Percentiles rank a stretch among this genome's conserved stretches.
Conservation (phyloP, 2,329 filamentous ascomycete species). For the Fusarium sp. region DNA sequence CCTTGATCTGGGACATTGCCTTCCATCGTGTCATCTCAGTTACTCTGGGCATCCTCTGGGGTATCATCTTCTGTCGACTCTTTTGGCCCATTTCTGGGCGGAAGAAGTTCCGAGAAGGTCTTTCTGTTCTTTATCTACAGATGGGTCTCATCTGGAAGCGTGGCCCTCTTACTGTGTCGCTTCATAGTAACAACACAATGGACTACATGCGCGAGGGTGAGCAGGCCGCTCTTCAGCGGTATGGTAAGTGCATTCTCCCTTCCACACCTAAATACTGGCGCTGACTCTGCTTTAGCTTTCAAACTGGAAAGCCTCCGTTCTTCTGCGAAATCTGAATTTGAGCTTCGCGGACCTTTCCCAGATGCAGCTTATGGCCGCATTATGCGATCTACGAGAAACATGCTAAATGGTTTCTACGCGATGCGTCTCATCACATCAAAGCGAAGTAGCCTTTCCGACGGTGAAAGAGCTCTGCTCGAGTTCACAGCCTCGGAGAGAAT, state of each 20-base stretch:
- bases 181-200: slow-evolving; percentile 66
- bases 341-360: slow-evolving; percentile 89
- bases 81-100: slow-evolving; percentile 96
- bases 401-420: slow-evolving; percentile 93
- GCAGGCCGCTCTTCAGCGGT: slow-evolving; percentile 87
- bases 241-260: slow-evolving; percentile 54
- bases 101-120: slow-evolving; percentile 86
- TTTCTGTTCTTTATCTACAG: slow-evolving; percentile 91
- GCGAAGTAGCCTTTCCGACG: slow-evolving; percentile 78
- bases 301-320: slow-evolving; percentile 79
- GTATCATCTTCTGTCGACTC: slow-evolving; percentile 86
- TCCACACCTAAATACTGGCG: too few species aligned
- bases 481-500: slow-evolving; percentile 84
- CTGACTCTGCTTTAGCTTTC: slow-evolving; percentile 56
- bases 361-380: slow-evolving; percentile 78
- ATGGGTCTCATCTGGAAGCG: slow-evolving; percentile 98
- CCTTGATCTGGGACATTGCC: slow-evolving; percentile 88
- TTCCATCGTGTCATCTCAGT: slow-evolving; percentile 90
- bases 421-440: slow-evolving; percentile 95
- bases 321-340: slow-evolving; percentile 86
- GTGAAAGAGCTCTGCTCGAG: slow-evolving; percentile 82
- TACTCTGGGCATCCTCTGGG: slow-evolving; percentile 89
- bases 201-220: slow-evolving; percentile 91
- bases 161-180: slow-evolving; percentile 82
- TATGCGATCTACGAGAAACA: slow-evolving; percentile 81